A percentile compares a stretch with the other conserved stretches of the same genome.
Evolutionary conservation across 2,329 filamentous ascomycete species (phyloP).

Genomic region (Drechmeria coniospora): DNA sequence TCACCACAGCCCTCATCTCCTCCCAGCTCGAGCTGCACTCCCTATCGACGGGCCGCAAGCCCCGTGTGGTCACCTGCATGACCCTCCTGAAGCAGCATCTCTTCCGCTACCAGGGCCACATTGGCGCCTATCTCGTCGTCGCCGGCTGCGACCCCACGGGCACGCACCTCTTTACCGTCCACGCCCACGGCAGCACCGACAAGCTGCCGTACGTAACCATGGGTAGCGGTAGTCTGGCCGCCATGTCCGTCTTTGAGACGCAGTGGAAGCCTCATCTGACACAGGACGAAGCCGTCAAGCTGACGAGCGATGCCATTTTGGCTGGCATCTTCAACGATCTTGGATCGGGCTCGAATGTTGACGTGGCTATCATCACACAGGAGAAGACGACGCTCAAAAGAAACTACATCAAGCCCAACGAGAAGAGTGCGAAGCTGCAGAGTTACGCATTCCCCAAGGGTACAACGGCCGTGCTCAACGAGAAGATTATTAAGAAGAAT

Average conservation of each 20-base stretch:
- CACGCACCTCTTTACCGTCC: conserved; percentile 89
- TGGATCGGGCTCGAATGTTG: conserved; percentile 92
- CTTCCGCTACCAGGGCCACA: conserved; percentile 95
- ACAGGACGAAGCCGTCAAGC: conserved; percentile 65
- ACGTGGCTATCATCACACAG: conserved; percentile 86
- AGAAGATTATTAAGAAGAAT: conserved; percentile 89
- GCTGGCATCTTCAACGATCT: conserved; percentile 98
- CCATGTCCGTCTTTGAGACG: conserved; percentile 97
- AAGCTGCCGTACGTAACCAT: conserved; percentile 99
- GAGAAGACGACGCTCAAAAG: conserved; percentile 90
- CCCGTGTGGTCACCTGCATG: conserved; percentile 97
- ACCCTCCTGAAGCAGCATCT: conserved; percentile 99
- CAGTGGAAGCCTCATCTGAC: conserved; percentile 73
- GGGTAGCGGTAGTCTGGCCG: conserved; percentile 88
- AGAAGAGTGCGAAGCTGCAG: conserved; percentile 77
- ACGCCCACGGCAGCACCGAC: conserved; percentile 95
- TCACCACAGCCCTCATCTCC: conserved; percentile 95
- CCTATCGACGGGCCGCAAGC: conserved; percentile 88
- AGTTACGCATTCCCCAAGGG: conserved; percentile 84
- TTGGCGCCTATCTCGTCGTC: conserved; percentile 94
- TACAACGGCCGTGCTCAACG: conserved; percentile 89
- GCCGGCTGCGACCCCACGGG: conserved; percentile 94
- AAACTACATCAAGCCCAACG: conserved; percentile 87
- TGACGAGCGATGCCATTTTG: conserved; percentile 76
- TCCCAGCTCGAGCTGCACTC: conserved; percentile 97